Evolutionary conservation across 257 asterid genomes (phyloP).

Genomic region (Schizonepeta tenuifolia): DNA sequence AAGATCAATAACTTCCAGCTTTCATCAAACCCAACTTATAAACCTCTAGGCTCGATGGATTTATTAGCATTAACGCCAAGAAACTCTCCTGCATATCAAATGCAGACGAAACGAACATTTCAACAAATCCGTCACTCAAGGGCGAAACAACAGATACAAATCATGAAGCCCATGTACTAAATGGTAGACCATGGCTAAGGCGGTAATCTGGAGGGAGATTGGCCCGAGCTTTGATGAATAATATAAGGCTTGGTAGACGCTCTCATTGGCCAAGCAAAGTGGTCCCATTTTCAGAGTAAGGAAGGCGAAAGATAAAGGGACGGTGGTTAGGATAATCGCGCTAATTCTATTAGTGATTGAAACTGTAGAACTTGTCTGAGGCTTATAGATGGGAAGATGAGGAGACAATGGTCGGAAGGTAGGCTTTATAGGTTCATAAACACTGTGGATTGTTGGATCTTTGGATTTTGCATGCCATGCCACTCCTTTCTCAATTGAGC

Average conservation of each 20-base stretch:
- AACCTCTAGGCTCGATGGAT: not conserved
- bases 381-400: slow-evolving; percentile 36
- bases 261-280: slow-evolving; percentile 32
- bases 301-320: slow-evolving; percentile 28
- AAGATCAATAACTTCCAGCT: slow-evolving; percentile 11
- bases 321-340: slow-evolving; percentile 21
- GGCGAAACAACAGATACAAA: slow-evolving; percentile 26
- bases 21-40: slow-evolving; percentile 3
- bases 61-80: slow-evolving; percentile 18
- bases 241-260: slow-evolving; percentile 28
- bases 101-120: not conserved
- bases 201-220: slow-evolving; percentile 28
- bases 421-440: slow-evolving; percentile 31
- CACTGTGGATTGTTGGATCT: slow-evolving; percentile 12
- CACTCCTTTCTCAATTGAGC: slow-evolving; percentile 80
- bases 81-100: slow-evolving; percentile 7
- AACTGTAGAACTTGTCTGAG: slow-evolving; percentile 32
- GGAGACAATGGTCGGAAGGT: slow-evolving; percentile 34
- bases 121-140: not conserved
- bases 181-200: slow-evolving; percentile 31
- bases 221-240: slow-evolving; percentile 30
- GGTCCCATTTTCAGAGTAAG: slow-evolving; percentile 35
- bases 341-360: slow-evolving; percentile 34
- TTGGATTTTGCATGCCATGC: slow-evolving; percentile 39
- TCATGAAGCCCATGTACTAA: slow-evolving; percentile 30